Base-by-base conservation (phyloP, 495 filamentous ascomycete genomes). In the Penicillium paradoxum region DNA sequence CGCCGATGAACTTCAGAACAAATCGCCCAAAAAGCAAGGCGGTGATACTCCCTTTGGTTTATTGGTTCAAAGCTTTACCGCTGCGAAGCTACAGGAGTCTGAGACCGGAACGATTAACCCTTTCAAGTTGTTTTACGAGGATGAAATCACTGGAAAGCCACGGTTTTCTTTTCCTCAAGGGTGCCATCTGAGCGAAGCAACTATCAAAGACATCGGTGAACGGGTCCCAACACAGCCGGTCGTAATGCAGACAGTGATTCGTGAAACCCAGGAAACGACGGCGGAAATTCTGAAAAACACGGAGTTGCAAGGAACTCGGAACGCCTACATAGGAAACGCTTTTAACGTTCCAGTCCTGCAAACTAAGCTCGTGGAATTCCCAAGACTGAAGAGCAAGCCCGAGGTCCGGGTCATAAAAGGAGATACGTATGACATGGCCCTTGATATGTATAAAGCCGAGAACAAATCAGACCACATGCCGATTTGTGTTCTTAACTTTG, bases 401-500 rank as follows among this genome's bases (percentile, higher is more conserved):
- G 9, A 4, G 32, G 62, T 78, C 38, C 58, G 62, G 39, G 78
- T 85, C 37, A 45, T 79, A 10, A 63, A 76, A 47, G 66, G 68
- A 19, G 82, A 85, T 54, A 72, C 74, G 0, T 73, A 78, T 49
- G 76, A 84, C 45, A 64, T 65, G 4, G 80, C 80, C 6, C 54
- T 80, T 18, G 29, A 54, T 1, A 62, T 84, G 45, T 37, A 15
- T 50, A 62, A 24, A 53, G 57, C 10, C 17, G 54, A 17, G n/a
- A 32, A 1, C 55, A 58, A 1, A n/a, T 39, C 15, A 24, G 54
- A 63, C 17, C 46, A 40, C 0, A 67, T 67, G 14, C 68, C 68
- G 1, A 73, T 85, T 5, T 80, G 76, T 27, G 71, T 86, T 14
- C 70, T 88, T 25, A 87, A 86, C 59, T 72, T 85, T 57, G 84